Base-by-base conservation (phyloP, 2,329 filamentous ascomycete species). In the Trichoderma hamatum region DNA sequence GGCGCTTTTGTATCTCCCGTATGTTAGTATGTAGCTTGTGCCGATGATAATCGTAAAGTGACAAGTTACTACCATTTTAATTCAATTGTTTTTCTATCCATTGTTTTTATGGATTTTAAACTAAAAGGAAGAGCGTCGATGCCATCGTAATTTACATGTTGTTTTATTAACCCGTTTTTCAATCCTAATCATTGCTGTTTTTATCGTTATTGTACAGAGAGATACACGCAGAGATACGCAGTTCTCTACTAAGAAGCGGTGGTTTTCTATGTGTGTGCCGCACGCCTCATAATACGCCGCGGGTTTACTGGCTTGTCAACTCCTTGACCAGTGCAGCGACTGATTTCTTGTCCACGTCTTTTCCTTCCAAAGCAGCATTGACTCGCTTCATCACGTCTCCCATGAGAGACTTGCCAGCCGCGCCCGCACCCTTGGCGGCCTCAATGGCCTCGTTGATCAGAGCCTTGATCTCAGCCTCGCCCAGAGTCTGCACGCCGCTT, bases 361-460 rank as follows among this genome's bases (percentile, higher is more conserved):
- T 89, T 43, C 87, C 90, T 69, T 89, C 86, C 32, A 92, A 79
- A 32, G 81, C 80, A 4, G 81, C 80, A 64, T 87, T 78, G 13
- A 91, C 77, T 71, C 80, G 83, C 82, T 88, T 91, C 85, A 93
- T 86, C 11, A 90, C 84, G 68, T 87, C 84, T 4, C 90, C 89
- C 71, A 89, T 79, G 60, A 84, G 78, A 16, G 82, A 75, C 77
- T 88, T 87, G 60, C 74, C 75, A 10, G 76, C 77, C 3, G 73
- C 75, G 43, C 83, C 85, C 24, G 83, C 83, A 32, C 78, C 80
- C 74, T 82, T 84, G 68, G 87, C 78, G 36, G 80, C 82, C 32
- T 84, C 82, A 26, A 92, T 79, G 3, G 85, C 84, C 34, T 80
- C 80, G 67, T 80, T 78, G 21, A 92, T 85, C 13, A 87, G 74